A percentile compares a stretch with the other conserved stretches of the same genome.
These are phyloP conservation scores for Phellinidium pouzarii DNA, from an alignment of 1,284 basidiomycete genomes.

Conservation along the genomic window DNA sequence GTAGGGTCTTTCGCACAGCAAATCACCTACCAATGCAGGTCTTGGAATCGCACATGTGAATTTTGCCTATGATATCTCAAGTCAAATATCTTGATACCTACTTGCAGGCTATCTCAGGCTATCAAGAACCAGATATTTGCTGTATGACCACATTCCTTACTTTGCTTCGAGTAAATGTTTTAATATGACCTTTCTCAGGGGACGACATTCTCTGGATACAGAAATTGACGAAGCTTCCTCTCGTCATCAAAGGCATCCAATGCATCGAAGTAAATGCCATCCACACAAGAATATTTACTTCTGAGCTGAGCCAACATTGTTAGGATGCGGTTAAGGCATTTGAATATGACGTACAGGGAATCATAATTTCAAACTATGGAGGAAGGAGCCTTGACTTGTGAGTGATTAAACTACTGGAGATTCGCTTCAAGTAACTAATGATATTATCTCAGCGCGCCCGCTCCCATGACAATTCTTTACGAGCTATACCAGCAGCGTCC, in stretches of 20 bases:
- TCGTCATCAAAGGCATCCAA: conserved; percentile 43
- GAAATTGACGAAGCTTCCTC: conserved; percentile 38
- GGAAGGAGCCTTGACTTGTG: conserved; percentile 26
- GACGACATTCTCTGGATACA: conserved; percentile 36
- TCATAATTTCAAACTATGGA: conserved; percentile 46
- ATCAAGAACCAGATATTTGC: conserved; percentile 52
- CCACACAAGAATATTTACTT: not conserved
- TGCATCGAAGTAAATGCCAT: conserved; percentile 32
- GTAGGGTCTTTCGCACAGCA: conserved; percentile 44
- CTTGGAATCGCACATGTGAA: conserved; percentile 39
- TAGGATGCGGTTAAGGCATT: conserved; percentile 43
- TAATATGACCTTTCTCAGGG: conserved; percentile 17
- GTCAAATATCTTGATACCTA: not conserved
- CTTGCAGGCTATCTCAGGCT: conserved; percentile 28
- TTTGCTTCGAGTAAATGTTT: not conserved
- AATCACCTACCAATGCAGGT: conserved; percentile 30
- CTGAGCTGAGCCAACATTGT: not conserved
- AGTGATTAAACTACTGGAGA: conserved; percentile 28
- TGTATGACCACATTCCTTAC: conserved; percentile 34
- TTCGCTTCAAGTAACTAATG: conserved; percentile 32
- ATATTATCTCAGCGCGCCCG: conserved; percentile 8
- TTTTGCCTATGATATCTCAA: not conserved
- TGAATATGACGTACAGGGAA: conserved; percentile 41
- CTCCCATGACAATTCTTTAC: conserved; percentile 28
- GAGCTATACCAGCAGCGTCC: conserved; percentile 37